Evolutionary conservation across 2,329 filamentous ascomycete genomes (phyloP), one percentile per base, ranked within the genome.

Genomic region (Beauveria pseudobassiana): DNA sequence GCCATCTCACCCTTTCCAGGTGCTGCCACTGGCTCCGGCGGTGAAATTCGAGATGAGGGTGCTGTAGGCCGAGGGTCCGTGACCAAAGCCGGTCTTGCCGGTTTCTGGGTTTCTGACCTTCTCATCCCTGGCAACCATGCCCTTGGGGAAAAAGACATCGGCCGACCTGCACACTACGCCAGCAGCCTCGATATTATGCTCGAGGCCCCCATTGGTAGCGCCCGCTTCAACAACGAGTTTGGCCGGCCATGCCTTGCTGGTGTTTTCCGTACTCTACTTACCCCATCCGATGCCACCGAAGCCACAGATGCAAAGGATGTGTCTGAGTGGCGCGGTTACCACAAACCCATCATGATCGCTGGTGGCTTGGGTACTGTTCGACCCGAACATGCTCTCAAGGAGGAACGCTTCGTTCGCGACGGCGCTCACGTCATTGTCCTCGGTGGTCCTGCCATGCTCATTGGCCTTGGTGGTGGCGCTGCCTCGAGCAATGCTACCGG

Each of bases 271-370:
- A 99, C 95, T 1, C 82, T 99, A 43, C 85, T 96, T 34, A 89
- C 87, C 49, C 82, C 86, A 62, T 81, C 89, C 61, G 62, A 63
- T 8, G 57, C 58, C 14, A 61, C 58, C 14, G 48, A 59, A 24
- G 67, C 72, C 40, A 84, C 83, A 46, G 76, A 76, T 45, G 74
- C 76, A 43, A 77, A 80, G 54, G 72, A 73, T 3, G 67, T 71
- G 20, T 81, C 81, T 22, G 91, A 96, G 67, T 83, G 91, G 70
- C 84, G 93, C 67, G 95, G 95, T 26, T 99, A 96, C 73, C 95
- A 98, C 77, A 99, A 99, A 78, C 95, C 95, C 10, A 97, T 96
- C 74, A 96, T 97, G 91, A 91, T 99, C 76, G 95, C 95, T 64
- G 95, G 95, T 71, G 95, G 95, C 71, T 86, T 98, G 42, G 95